These are phyloP conservation scores for Fusarium sambucinum DNA, from an alignment of 2,329 filamentous ascomycete species.

Conservation along the genomic window DNA sequence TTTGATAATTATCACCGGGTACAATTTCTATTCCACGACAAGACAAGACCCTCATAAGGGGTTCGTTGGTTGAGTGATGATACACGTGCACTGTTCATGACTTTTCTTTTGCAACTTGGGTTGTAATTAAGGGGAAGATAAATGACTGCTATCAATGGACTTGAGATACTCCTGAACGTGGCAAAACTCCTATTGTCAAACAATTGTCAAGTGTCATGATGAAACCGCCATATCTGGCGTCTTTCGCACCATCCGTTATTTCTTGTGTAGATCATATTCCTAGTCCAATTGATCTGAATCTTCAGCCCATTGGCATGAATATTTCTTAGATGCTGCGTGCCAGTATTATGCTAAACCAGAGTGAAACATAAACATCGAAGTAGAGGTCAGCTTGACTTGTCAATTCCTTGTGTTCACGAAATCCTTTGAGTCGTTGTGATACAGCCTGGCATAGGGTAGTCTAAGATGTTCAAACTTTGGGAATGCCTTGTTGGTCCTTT, in stretches of 20 bases:
- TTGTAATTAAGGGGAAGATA: slow-evolving; percentile 1
- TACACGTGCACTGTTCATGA: slow-evolving; percentile 8
- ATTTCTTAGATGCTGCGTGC: background rate
- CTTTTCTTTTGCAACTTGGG: slow-evolving; percentile 6
- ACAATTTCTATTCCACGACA: background rate
- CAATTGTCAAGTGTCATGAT: background rate
- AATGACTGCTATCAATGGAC: background rate
- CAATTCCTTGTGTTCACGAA: background rate
- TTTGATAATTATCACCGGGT: slow-evolving; percentile 9
- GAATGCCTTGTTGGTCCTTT: background rate
- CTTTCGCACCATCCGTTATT: background rate
- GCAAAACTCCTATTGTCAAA: background rate
- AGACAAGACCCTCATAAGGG: slow-evolving; percentile 2
- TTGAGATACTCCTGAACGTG: background rate
- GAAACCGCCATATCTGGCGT: background rate
- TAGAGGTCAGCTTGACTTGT: background rate
- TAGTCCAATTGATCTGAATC: background rate
- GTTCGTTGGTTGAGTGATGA: slow-evolving; percentile 5
- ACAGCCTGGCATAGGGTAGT: slow-evolving; percentile 3
- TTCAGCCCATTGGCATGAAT: background rate
- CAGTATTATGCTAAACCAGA: background rate
- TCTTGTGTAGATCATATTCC: background rate
- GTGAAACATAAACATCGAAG: background rate
- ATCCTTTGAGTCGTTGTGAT: background rate
- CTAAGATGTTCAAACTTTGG: background rate